Base-by-base conservation (phyloP, 2,329 filamentous ascomycete genomes). In the Fusarium falciforme region DNA sequence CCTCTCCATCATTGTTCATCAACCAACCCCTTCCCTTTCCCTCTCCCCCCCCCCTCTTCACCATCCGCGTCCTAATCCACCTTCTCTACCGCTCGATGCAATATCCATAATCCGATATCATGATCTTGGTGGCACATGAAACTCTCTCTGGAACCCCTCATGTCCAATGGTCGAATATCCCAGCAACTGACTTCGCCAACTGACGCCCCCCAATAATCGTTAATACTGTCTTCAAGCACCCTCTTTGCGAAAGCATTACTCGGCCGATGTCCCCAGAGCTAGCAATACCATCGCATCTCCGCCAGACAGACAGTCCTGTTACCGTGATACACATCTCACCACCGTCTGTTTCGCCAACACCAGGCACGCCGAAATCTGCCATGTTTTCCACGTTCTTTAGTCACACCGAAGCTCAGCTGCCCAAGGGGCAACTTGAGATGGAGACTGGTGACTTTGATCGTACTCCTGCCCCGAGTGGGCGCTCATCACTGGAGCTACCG, bases 391-490 rank as follows among this genome's bases (percentile, higher is more conserved):
- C 66, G 10, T 70, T 78, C 35, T 77, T 78, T 66, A 68, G 63
- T 29, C 71, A 79, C 38, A 72, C 71, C n/a, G 60, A 73, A 44
- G 75, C 72, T 62, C 70, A 72, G 31, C 67, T 74, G 58, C 71
- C 73, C 54, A 47, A 65, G 17, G 67, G 68, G 31, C 64, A 70
- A 44, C 58, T 60, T 6, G 65, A 75, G 35, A 74, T 77, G 66
- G 75, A 75, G 14, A 36, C 59, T 36, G 76, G 75, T n/a, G 77
- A 78, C 57, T 82, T 84, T 59, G 79, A 83, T 65, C 68, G 75
- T 22, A 82, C 81, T 22, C 81, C 82, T 20, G 72, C 77, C n/a
- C 78, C 79, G 10, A 83, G 81, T 55, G 64, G 68, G 31, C 79
- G 77, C 17, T 64, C 78, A 17, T 82, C 80, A 10, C 57, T 81